These are phyloP conservation scores for Lentithecium fluviatile DNA, from an alignment of 495 filamentous ascomycete genomes.

Conservation along the genomic window DNA sequence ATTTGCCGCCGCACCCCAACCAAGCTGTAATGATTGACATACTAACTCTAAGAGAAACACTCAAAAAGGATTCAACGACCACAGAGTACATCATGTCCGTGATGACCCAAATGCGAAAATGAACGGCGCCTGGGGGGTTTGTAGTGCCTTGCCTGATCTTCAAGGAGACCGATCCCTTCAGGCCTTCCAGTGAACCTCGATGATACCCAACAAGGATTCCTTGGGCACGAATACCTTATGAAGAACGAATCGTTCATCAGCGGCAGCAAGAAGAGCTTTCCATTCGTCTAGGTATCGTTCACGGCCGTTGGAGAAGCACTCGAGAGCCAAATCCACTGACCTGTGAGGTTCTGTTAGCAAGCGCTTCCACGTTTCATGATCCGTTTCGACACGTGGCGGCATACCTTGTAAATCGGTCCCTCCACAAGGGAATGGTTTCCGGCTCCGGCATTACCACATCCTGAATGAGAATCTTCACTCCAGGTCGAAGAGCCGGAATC, in stretches of 20 bases:
- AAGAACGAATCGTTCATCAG: conserved; percentile 5
- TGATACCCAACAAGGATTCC: conserved; percentile 12
- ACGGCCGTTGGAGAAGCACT: conserved; percentile 7
- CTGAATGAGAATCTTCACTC: conserved; percentile 14
- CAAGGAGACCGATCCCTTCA: too few species aligned
- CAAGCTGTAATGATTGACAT: too few species aligned
- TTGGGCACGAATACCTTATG: conserved; percentile 6
- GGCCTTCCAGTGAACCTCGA: conserved; percentile 11
- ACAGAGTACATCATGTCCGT: too few species aligned
- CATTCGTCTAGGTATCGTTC: conserved; percentile 16
- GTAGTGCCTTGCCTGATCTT: too few species aligned
- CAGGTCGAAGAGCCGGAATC: neutral
- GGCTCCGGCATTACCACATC: conserved; percentile 15
- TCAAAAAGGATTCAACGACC: too few species aligned
- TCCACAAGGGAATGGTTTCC: conserved; percentile 10
- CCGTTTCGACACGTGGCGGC: neutral
- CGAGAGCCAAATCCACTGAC: conserved; percentile 6
- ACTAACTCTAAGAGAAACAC: too few species aligned
- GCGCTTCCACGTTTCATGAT: neutral
- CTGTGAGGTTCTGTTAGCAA: conserved; percentile 9
- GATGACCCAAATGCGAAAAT: too few species aligned
- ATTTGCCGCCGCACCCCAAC: too few species aligned
- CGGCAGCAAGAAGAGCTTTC: conserved; percentile 7
- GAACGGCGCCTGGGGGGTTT: too few species aligned
- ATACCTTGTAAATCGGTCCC: conserved; percentile 9